Evolutionary conservation across 331 rosid genomes (phyloP).

Genomic region (Malus hybrid): DNA sequence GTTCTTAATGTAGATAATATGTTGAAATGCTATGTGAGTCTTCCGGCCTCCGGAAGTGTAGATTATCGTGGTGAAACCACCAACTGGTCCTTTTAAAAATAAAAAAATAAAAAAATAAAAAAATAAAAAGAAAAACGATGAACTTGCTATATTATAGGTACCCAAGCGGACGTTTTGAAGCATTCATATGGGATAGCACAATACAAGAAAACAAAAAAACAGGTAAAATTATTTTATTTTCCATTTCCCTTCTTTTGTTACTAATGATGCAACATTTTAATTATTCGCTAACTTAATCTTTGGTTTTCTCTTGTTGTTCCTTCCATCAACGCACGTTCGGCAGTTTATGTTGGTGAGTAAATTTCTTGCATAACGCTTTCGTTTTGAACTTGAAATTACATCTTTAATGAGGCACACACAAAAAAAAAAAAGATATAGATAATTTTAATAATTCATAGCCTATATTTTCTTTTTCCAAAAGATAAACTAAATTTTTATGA

Average conservation of each 20-base stretch:
- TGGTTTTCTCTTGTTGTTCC: not conserved
- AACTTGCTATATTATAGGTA: conserved; percentile 1
- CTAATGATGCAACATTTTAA: not conserved
- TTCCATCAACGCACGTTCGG: no score
- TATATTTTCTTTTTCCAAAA: no score
- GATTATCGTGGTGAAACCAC: no score
- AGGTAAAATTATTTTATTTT: conserved; percentile 2
- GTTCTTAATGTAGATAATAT: no score
- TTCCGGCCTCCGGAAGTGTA: no score
- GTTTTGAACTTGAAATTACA: not conserved
- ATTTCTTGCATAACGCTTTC: not conserved
- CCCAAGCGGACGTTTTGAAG: conserved; percentile 3
- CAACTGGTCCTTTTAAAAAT: no score
- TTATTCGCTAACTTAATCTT: not conserved
- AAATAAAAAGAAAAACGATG: no score
- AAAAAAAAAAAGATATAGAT: not conserved
- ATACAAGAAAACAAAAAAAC: conserved; percentile 14
- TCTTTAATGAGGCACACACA: not conserved
- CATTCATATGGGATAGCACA: conserved; percentile 21
- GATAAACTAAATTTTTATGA: no score
- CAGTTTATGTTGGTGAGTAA: conserved; percentile 11
- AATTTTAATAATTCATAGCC: not conserved
- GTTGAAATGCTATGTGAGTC: no score
- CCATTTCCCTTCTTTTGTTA: not conserved
- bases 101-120: no score